Evolutionary conservation across 1,139 yeast genomes (phyloP), one percentile per base, ranked within the genome.

Genomic region (Blastobotrys malaysiensis): DNA sequence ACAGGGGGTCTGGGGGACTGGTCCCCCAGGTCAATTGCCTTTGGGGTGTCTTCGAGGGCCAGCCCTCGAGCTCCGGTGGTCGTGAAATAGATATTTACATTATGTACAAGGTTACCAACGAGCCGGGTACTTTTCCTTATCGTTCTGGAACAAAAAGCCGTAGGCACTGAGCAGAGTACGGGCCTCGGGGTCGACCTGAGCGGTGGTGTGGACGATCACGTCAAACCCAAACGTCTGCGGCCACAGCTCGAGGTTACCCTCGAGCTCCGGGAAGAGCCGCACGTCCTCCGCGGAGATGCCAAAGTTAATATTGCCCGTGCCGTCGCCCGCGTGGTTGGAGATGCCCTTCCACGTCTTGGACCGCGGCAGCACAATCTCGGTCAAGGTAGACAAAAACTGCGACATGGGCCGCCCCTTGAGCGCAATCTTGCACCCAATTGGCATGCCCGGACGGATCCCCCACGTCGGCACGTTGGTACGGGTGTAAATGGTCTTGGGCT

Each of bases 161-260:
- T 84, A 79, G 3, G 90, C 85, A 68, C 95, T 86, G 58, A 93
- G 74, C 64, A 93, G 77, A 24, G 87, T 82, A 70, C 96, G 82
- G n/a, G 98, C 98, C 65, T 89, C 95, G 45, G 84, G 83, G 68
- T 91, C 97, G 26, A 90, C 85, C 72, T 89, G 90, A 9, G 98
- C 97, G 49, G 88, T 75, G 27, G 99, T 93, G 68, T 87, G 88
- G 63, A 93, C 76, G 46, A 91, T 88, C 55, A 93, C 78, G 67
- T 90, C 87, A 76, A 93, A 79, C 57, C 97, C 98, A 69, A 84
- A 88, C 52, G 91, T 82, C 63, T 78, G 81, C 48, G 96, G 95
- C 86, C 93, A 93, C 63, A 87, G 77, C 69, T 91, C 99, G 69
- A 86, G 93, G 73, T 86, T 90, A 56, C 84, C 82, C 69, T 91